Base-by-base conservation (phyloP, 768 basidiomycete species). In the Boletellus sp. region DNA sequence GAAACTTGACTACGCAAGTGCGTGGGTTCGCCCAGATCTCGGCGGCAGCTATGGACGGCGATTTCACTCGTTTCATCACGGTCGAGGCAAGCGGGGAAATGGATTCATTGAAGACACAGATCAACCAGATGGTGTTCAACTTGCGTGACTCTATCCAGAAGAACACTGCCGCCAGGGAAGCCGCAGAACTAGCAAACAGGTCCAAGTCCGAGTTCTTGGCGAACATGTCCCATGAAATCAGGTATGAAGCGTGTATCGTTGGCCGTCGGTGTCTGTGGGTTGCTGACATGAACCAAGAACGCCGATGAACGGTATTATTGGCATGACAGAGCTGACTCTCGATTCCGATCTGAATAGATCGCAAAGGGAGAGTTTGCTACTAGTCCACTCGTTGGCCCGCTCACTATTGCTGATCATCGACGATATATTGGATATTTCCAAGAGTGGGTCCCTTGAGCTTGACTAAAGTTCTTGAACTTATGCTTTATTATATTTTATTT, bases 241-340 rank as follows among this genome's bases (percentile, higher is more conserved):
- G 94, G 92, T 90, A 51, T 12, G 84, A 76, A n/a, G n/a, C 13
- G 22, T 15, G 12, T 24, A 41, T 12, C 2, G 15, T 20, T 40
- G 15, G 26, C 37, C 36, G 23, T 47, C 39, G 32, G 6, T 52
- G 49, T 42, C 50, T 7, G 26, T 41, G n/a, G 24, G 23, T 45
- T 36, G 42, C 38, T 54, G 52, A 64, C 42, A 26, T 43, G 43
- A 15, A 39, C 24, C n/a, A 63, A 93, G 95, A 66, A 98, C 96
- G 20, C 96, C 96, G 0, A 99, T 98, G 95, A 99, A 98, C 65
- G 95, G 96, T 63, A 99, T 99, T 68, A 98, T 99, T 58, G 95
- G 95, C n/a, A 94, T 99, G 94, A 99, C 95, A 22, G 94, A 95
- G 69, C 72, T 99, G 50, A 97, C 96, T 10, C 83, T 99, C 19